Percentiles rank a stretch among this genome's conserved stretches.
These are phyloP conservation scores for Ogataea hybrid DNA, from an alignment of 1,139 yeast genomes.

Conservation along the genomic window DNA sequence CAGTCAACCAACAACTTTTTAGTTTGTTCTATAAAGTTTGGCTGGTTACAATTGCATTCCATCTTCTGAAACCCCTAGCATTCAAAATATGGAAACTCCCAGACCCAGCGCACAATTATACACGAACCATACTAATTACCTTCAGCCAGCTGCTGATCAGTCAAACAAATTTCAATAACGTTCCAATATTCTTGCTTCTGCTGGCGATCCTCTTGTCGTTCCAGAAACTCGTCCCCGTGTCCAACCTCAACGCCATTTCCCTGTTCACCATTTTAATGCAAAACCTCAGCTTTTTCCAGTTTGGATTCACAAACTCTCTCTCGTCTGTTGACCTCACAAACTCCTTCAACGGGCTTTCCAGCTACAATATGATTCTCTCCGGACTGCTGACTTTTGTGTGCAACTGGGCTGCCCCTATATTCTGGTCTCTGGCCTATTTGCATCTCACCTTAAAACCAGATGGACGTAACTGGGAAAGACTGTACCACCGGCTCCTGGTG, in stretches of 20 bases:
- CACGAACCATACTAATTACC: slow-evolving; percentile 45
- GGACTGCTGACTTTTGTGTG: slow-evolving; percentile 78
- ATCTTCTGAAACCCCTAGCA: slow-evolving; percentile 20
- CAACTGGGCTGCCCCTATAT: slow-evolving; percentile 83
- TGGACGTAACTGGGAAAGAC: slow-evolving; percentile 33
- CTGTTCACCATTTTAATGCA: slow-evolving; percentile 45
- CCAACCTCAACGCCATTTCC: slow-evolving; percentile 20
- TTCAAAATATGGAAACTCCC: slow-evolving; percentile 1
- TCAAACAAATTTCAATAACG: slow-evolving; percentile 66
- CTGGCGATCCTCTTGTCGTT: slow-evolving; percentile 37
- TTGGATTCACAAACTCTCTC: slow-evolving; percentile 89
- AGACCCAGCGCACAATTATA: slow-evolving; percentile 14
- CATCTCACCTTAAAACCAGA: slow-evolving; percentile 25
- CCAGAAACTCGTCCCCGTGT: slow-evolving; percentile 5
- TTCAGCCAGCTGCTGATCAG: slow-evolving; percentile 58
- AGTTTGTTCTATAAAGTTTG: slow-evolving; percentile 26
- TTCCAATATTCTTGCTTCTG: slow-evolving; percentile 65
- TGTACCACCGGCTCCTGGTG: slow-evolving; percentile 38
- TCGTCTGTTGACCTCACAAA: slow-evolving; percentile 89
- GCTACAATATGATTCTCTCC: slow-evolving; percentile 68
- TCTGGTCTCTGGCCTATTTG: slow-evolving; percentile 65
- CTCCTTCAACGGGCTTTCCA: slow-evolving; percentile 82
- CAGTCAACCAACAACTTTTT: slow-evolving; percentile 23
- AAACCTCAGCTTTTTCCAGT: slow-evolving; percentile 76
- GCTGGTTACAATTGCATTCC: slow-evolving; percentile 14